A percentile compares a stretch with the other conserved stretches of the same genome.
Conservation (phyloP, 257 asterid genomes). For the Linaria vulgaris region DNA sequence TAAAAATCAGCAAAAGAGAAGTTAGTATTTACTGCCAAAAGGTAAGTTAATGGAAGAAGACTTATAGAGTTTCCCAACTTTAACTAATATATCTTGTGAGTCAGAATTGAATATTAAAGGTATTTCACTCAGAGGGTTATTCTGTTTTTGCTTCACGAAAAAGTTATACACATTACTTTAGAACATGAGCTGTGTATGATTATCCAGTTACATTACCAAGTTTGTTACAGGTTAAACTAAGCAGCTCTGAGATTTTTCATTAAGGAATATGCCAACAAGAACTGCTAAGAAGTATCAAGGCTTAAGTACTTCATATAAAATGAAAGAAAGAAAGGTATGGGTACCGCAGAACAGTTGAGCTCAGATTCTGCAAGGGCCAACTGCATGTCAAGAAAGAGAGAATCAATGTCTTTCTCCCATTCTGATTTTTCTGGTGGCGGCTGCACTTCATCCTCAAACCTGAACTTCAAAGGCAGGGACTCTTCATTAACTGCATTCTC, state of each 20-base stretch:
- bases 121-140: background rate
- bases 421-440: slow-evolving; percentile 44
- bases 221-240: background rate
- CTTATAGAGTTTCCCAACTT: too few species aligned
- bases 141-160: too few species aligned
- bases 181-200: background rate
- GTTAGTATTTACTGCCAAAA: background rate
- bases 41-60: background rate
- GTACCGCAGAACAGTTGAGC: slow-evolving; percentile 36
- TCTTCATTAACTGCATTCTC: slow-evolving; percentile 17
- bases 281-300: too few species aligned
- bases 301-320: background rate
- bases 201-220: background rate
- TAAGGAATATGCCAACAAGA: background rate
- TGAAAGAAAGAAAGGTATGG: background rate
- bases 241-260: background rate
- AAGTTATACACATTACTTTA: background rate
- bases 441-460: slow-evolving; percentile 54
- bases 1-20: slow-evolving; percentile 24
- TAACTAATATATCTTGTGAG: too few species aligned
- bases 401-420: slow-evolving; percentile 45
- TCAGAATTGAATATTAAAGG: background rate
- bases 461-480: slow-evolving; percentile 44
- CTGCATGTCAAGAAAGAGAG: slow-evolving; percentile 49
- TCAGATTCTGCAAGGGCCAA: slow-evolving; percentile 36